Percentiles rank a stretch among this genome's conserved stretches.
These are phyloP conservation scores for Mortierella sp. DNA, from an alignment of 371 early-diverging fungal species.

Conservation along the genomic window DNA sequence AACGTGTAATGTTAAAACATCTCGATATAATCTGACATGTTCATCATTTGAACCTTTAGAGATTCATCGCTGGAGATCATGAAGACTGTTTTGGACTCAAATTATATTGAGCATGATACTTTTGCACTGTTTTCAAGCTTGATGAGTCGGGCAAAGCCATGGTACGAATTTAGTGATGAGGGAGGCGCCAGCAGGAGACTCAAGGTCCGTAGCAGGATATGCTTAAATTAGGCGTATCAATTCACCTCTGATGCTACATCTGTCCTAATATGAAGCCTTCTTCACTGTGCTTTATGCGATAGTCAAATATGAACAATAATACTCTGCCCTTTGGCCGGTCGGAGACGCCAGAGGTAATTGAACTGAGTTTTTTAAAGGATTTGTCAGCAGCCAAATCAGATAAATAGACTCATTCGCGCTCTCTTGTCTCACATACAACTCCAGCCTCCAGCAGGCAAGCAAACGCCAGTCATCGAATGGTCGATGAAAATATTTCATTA, in stretches of 20 bases:
- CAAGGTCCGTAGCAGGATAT: slow-evolving; percentile 23
- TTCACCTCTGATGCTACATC: neutral
- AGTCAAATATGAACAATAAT: slow-evolving; percentile 21
- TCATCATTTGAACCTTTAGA: neutral
- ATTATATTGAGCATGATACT: slow-evolving; percentile 89
- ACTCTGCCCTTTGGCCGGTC: slow-evolving; percentile 38
- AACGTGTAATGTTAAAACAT: too few species aligned
- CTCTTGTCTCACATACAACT: slow-evolving; percentile 16
- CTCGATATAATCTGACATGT: neutral
- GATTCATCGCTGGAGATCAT: slow-evolving; percentile 49
- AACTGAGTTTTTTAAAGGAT: neutral
- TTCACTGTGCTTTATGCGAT: neutral
- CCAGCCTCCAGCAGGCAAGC: slow-evolving; percentile 78
- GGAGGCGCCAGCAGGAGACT: slow-evolving; percentile 28
- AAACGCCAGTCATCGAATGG: slow-evolving; percentile 76
- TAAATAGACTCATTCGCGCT: neutral
- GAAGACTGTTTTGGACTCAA: slow-evolving; percentile 61
- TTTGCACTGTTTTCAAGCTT: slow-evolving; percentile 83
- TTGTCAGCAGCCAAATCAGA: neutral
- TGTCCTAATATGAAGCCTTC: neutral
- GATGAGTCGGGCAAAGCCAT: slow-evolving; percentile 85
- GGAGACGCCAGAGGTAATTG: slow-evolving; percentile 43
- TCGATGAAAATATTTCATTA: slow-evolving; percentile 69
- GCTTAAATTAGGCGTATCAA: neutral
- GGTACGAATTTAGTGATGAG: slow-evolving; percentile 86